A percentile compares a stretch with the other conserved stretches of the same genome.
Conservation (phyloP, 345 rosid species). For the Arabidopsis thaliana region TAIR10.1 NC_003070.9:19703001-19703500, state of each 20-base stretch:
- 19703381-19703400: neutral
- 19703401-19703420: neutral
- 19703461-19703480: too few relatives aligned
- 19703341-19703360: neutral
- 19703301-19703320: neutral
- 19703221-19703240: neutral
- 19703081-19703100: slow-evolving; percentile 41
- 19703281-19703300: neutral
- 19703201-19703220: neutral
- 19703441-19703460: too few relatives aligned
- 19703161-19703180: neutral
- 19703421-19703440: neutral
- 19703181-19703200: neutral
- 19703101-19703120: slow-evolving; percentile 40
- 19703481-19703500: too few relatives aligned
- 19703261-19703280: neutral
- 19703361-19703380: neutral
- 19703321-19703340: neutral
- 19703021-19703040: slow-evolving; percentile 33
- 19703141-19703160: slow-evolving; percentile 8
- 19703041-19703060: slow-evolving; percentile 42
- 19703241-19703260: neutral
- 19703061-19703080: slow-evolving; percentile 42
- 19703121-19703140: slow-evolving; percentile 46
- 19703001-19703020: slow-evolving; percentile 14